These are phyloP conservation scores for Musa balbisiana DNA, from an alignment of 202 grass and related monocot species.

Conservation along the genomic window DNA sequence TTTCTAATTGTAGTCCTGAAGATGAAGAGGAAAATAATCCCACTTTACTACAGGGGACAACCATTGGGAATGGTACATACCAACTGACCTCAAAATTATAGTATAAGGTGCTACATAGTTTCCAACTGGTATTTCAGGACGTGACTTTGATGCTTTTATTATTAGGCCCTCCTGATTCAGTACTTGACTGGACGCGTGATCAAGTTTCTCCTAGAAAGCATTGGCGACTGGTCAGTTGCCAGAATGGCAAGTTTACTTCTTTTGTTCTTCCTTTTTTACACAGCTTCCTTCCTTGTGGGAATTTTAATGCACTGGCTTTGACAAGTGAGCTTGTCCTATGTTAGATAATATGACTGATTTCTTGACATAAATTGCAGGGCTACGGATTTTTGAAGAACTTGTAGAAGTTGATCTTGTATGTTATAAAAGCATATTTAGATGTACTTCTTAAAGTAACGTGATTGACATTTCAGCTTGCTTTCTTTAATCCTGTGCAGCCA, in stretches of 20 bases:
- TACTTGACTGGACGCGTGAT: conserved; percentile 84
- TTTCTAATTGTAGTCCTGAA: conserved; percentile 45
- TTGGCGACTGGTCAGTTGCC: conserved; percentile 88
- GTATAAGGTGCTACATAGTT: not conserved
- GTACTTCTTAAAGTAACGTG: not conserved
- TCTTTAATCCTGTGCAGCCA: conserved; percentile 50
- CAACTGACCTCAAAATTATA: not conserved
- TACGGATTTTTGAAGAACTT: conserved; percentile 94
- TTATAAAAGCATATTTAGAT: not conserved
- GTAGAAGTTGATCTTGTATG: conserved; percentile 81
- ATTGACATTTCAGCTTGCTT: not conserved
- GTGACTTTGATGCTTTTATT: conserved; percentile 23
- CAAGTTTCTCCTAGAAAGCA: conserved; percentile 70
- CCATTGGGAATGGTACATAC: conserved; percentile 62
- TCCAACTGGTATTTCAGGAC: conserved; percentile 10
- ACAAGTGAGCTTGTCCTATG: not conserved
- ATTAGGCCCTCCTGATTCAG: conserved; percentile 63
- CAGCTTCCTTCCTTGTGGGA: not conserved
- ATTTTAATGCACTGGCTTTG: not conserved
- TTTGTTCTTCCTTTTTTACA: not conserved
- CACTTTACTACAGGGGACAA: conserved; percentile 44
- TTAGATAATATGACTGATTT: not conserved
- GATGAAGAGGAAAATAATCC: conserved; percentile 64
- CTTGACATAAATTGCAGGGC: conserved; percentile 36
- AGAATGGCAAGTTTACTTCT: conserved; percentile 69